Percentiles rank a stretch among this genome's conserved stretches.
These are phyloP conservation scores for Oryza glaberrima DNA, from an alignment of 176 grass and related monocot species.

Conservation along the genomic window DNA sequence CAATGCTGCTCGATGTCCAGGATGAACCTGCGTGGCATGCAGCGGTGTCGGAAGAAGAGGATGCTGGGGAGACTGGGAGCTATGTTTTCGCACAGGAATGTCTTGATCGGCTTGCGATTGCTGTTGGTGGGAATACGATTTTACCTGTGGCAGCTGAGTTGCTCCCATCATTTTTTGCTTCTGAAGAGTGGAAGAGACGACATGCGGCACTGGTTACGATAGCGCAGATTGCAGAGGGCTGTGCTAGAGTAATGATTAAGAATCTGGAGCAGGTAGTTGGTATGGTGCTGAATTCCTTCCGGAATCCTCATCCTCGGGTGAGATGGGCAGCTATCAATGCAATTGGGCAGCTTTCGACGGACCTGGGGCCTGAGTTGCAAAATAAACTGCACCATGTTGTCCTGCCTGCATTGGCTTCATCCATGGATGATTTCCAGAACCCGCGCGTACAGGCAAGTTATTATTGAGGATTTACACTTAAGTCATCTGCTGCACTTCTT, in stretches of 20 bases:
- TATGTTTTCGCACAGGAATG: slow-evolving; percentile 88
- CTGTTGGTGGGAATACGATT: slow-evolving; percentile 90
- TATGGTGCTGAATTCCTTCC: slow-evolving; percentile 88
- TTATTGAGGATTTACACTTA: slow-evolving; percentile 2
- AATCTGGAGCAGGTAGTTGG: slow-evolving; percentile 95
- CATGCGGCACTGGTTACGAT: slow-evolving; percentile 82
- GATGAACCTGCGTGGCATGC: slow-evolving; percentile 88
- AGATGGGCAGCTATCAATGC: slow-evolving; percentile 97
- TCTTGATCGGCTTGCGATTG: slow-evolving; percentile 81
- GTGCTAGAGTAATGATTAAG: slow-evolving; percentile 92
- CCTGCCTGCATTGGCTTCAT: slow-evolving; percentile 73
- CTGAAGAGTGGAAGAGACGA: slow-evolving; percentile 83
- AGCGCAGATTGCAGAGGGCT: slow-evolving; percentile 96
- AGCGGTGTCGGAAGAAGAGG: slow-evolving; percentile 74
- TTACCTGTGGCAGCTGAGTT: slow-evolving; percentile 83
- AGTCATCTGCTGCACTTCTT: slow-evolving; percentile 17
- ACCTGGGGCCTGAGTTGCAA: slow-evolving; percentile 92
- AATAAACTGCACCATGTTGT: slow-evolving; percentile 77
- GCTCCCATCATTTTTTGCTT: slow-evolving; percentile 65
- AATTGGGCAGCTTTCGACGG: slow-evolving; percentile 92
- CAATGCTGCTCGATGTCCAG: slow-evolving; percentile 85
- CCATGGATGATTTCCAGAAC: slow-evolving; percentile 97
- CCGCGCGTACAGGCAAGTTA: slow-evolving; percentile 89
- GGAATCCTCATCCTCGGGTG: slow-evolving; percentile 87
- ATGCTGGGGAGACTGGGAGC: slow-evolving; percentile 80